Evolutionary conservation across 805 yeast genomes (phyloP), one percentile per base, ranked within the genome.

Genomic region (Candida silvicultrix): DNA sequence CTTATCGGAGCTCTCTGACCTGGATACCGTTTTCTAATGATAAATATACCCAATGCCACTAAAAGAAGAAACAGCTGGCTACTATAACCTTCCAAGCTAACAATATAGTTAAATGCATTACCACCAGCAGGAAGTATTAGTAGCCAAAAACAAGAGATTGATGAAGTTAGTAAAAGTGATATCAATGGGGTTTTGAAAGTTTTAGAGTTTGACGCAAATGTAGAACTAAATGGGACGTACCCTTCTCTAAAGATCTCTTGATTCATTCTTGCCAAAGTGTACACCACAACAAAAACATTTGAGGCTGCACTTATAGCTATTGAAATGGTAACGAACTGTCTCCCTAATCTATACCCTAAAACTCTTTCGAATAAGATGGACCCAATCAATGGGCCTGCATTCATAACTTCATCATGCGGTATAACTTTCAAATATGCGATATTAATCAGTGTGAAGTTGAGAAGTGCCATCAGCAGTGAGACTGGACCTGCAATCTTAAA

Each of bases 161-260:
- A 18, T 3, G 68, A 63, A 42, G 69, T 64, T 1, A 67, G 44
- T 1, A 65, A 32, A 23, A 81, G 59, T 0, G 82, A 66, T 16
- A 75, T 75, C 20, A 81, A 57, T 2, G 88, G 86, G 1, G 83
- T 78, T 19, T 75, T 76, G 10, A 53, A 45, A 47, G 60, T 64
- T 1, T 81, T 82, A 68, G 72, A 69, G 50, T 80, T 80, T 7
- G 78, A 71, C 0, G 84, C 78, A 73, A 80, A 65, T 29, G 65
- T 51, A 20, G 54, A 56, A 3, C 82, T 71, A 46, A 67, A 76
- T 10, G 88, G 88, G 14, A 80, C 55, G 46, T 69, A 77, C 0
- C 86, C 86, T 53, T 80, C 85, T 46, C 83, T 66, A 52, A 81
- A 80, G 5, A 77, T 75, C 58, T 81, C 86, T 57, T 81, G 88